Conservation (phyloP, 2,329 filamentous ascomycete genomes). For the Dothistroma septosporum region DNA sequence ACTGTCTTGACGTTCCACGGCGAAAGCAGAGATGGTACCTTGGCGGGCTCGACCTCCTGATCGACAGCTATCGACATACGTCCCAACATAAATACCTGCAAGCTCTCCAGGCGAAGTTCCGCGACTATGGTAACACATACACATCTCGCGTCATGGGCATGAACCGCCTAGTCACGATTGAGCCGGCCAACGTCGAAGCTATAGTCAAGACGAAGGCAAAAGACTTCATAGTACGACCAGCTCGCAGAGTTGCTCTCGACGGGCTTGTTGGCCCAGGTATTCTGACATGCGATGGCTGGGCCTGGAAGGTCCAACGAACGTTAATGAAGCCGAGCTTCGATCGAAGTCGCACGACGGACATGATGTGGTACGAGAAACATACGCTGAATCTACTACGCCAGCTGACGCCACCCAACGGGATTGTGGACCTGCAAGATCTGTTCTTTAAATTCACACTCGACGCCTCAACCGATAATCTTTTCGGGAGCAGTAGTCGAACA, state of each 20-base stretch:
- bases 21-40: not conserved
- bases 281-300: not conserved
- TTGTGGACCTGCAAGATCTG: not conserved
- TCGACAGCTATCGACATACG: not conserved
- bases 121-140: not conserved
- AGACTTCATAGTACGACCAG: not conserved
- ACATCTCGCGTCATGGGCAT: not conserved
- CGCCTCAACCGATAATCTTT: not conserved
- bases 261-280: not conserved
- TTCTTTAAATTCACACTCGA: not conserved
- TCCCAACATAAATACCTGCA: not conserved
- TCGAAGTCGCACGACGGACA: not conserved
- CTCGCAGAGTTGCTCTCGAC: not conserved
- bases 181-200: not conserved
- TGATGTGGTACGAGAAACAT: not conserved
- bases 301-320: not conserved
- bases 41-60: not conserved
- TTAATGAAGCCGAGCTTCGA: not conserved
- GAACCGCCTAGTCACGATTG: not conserved
- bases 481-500: not conserved
- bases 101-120: not conserved
- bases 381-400: not conserved
- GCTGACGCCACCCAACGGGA: not conserved
- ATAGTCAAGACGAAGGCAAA: not conserved
- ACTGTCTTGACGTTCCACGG: not conserved